Conservation (phyloP, 2,329 filamentous ascomycete genomes). For the Fusarium sp. region DNA sequence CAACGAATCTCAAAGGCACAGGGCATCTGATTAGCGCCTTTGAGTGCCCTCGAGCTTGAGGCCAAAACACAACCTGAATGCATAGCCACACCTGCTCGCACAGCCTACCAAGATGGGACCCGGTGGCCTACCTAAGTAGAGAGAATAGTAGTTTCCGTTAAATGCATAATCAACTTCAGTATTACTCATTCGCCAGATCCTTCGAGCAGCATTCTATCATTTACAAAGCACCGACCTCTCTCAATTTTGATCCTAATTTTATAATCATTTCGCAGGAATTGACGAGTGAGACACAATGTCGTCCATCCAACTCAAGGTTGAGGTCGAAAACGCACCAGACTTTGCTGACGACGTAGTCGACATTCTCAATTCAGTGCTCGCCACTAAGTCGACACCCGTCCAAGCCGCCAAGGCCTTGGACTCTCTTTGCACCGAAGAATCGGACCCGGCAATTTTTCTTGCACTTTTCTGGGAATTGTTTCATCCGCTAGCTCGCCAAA, state of each 20-base stretch:
- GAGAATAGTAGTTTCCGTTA: neutral
- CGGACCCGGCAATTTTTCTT: conserved; percentile 22
- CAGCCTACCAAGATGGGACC: neutral
- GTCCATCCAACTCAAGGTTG: neutral
- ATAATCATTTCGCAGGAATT: neutral
- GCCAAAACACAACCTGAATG: neutral
- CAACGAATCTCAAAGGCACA: neutral
- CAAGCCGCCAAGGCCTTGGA: conserved; percentile 16
- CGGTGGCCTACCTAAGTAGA: neutral
- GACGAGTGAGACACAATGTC: neutral
- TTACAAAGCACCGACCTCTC: neutral
- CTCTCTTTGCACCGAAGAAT: neutral
- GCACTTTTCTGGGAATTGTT: conserved; percentile 42
- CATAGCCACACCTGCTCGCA: neutral
- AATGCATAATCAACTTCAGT: neutral
- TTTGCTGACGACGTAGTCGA: conserved; percentile 15
- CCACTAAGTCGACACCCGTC: neutral
- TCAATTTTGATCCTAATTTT: neutral
- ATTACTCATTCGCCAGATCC: neutral
- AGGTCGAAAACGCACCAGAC: conserved; percentile 10
- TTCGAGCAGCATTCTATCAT: neutral
- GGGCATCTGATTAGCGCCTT: neutral
- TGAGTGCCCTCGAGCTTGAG: neutral
- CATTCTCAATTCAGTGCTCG: conserved; percentile 15
- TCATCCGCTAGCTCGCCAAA: conserved; percentile 34